phyloP scores from a whole-genome alignment of 2,329 filamentous ascomycete genomes.

The Nigrograna mackinnonii region DNA sequence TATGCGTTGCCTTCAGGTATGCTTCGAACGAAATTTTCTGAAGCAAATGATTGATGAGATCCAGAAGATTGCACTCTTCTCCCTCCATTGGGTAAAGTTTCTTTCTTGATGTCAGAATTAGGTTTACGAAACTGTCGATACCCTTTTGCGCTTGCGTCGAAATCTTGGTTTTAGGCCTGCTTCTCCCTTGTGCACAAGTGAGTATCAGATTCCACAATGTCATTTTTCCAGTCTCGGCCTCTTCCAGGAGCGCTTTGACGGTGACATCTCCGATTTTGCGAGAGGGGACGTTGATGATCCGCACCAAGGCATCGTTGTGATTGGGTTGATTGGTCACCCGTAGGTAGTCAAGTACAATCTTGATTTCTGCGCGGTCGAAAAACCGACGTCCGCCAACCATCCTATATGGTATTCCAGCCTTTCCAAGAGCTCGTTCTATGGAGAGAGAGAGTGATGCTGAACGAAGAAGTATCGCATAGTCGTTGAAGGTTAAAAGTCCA shows the following conservation, averaged over 20 bases:
- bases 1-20: constrained; percentile 72
- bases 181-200: constrained; percentile 57
- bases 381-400: constrained; percentile 94
- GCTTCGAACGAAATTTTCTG: constrained; percentile 72
- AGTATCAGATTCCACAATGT: constrained; percentile 79
- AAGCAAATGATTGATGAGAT: constrained; percentile 61
- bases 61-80: constrained; percentile 41
- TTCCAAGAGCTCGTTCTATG: constrained; percentile 82
- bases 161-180: constrained; percentile 57
- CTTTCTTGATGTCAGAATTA: constrained; percentile 61
- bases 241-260: constrained; percentile 72
- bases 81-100: constrained; percentile 55
- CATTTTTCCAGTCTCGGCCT: constrained; percentile 71
- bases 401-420: constrained; percentile 80
- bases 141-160: constrained; percentile 60
- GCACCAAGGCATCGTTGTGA: constrained; percentile 82
- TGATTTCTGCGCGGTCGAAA: constrained; percentile 89
- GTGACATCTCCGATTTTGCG: constrained; percentile 81
- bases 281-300: constrained; percentile 83
- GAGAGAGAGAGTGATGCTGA: constrained; percentile 81
- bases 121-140: constrained; percentile 60
- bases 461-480: constrained; percentile 85
- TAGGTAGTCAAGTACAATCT: constrained; percentile 84
- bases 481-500: constrained; percentile 70
- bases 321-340: constrained; percentile 81